These are phyloP conservation scores for Cryptosporidium sp. DNA, from an alignment of 169 alveolate genomes.

Conservation along the genomic window DNA sequence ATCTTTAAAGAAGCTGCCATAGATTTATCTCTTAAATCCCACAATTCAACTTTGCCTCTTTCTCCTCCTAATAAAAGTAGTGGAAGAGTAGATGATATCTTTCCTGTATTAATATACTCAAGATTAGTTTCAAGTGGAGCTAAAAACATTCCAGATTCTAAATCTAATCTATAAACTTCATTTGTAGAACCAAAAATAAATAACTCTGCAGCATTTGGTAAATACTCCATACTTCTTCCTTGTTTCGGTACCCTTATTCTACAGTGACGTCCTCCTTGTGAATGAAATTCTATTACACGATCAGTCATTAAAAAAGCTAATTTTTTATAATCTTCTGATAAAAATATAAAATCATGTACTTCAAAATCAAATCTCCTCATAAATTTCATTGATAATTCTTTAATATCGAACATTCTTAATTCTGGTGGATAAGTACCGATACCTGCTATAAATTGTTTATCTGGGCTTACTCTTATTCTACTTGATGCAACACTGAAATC, in stretches of 20 bases:
- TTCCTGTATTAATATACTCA: conserved; percentile 73
- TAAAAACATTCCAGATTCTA: conserved; percentile 90
- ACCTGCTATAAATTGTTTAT: conserved; percentile 88
- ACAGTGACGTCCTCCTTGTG: conserved; percentile 94
- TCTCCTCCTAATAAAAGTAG: conserved; percentile 75
- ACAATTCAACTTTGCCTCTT: conserved; percentile 46
- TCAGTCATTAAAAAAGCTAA: conserved; percentile 90
- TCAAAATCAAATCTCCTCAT: conserved; percentile 92
- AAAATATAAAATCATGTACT: conserved; percentile 86
- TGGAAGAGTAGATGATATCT: conserved; percentile 43
- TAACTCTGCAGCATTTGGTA: conserved; percentile 86
- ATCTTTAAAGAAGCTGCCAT: conserved; percentile 61
- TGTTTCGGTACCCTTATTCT: conserved; percentile 91
- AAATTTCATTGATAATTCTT: conserved; percentile 89
- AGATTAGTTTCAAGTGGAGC: conserved; percentile 83
- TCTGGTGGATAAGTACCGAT: conserved; percentile 91
- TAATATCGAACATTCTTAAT: conserved; percentile 89
- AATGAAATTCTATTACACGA: conserved; percentile 93
- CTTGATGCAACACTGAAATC: conserved; percentile 87
- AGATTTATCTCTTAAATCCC: conserved; percentile 52
- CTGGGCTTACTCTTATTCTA: conserved; percentile 86
- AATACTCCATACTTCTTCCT: conserved; percentile 89
- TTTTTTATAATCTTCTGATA: conserved; percentile 91
- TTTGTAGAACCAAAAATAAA: conserved; percentile 87
- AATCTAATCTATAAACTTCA: conserved; percentile 87